Evolutionary conservation across 768 basidiomycete genomes (phyloP).

Genomic region (Pulveroboletus sp.): DNA sequence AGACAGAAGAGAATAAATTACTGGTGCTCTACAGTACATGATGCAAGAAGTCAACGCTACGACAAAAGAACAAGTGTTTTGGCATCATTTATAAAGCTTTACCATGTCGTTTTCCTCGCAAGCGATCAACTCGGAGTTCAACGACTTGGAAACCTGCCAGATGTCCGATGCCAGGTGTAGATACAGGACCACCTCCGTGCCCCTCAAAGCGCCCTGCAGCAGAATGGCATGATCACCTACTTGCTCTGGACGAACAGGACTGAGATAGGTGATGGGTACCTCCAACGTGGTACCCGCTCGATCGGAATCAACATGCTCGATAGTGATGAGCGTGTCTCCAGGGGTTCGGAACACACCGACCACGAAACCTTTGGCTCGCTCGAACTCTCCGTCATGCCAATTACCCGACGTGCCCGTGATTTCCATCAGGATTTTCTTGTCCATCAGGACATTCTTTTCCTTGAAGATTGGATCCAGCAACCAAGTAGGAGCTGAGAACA

Average conservation of each 20-base stretch:
- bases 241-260: slow-evolving; percentile 36
- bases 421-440: slow-evolving; percentile 30
- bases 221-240: slow-evolving; percentile 50
- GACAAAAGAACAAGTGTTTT: not conserved
- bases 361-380: slow-evolving; percentile 29
- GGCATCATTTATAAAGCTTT: slow-evolving; percentile 22
- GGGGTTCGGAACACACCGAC: slow-evolving; percentile 23
- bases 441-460: slow-evolving; percentile 29
- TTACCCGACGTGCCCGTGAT: slow-evolving; percentile 21
- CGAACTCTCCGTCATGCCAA: slow-evolving; percentile 30
- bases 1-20: slow-evolving; percentile 9
- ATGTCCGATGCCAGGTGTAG: slow-evolving; percentile 31
- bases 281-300: slow-evolving; percentile 34
- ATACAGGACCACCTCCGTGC: slow-evolving; percentile 44
- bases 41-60: not conserved
- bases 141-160: slow-evolving; percentile 24
- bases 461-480: slow-evolving; percentile 26
- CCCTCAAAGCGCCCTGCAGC: slow-evolving; percentile 43
- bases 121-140: slow-evolving; percentile 4
- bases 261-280: slow-evolving; percentile 41
- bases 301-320: slow-evolving; percentile 31
- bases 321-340: slow-evolving; percentile 26
- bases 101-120: slow-evolving; percentile 25
- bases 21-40: slow-evolving; percentile 1
- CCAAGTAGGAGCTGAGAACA: slow-evolving; percentile 26